Percentiles rank a stretch among this genome's conserved stretches.
These are phyloP conservation scores for Ascochyta koolunga DNA, from an alignment of 2,329 filamentous ascomycete genomes.

Conservation along the genomic window DNA sequence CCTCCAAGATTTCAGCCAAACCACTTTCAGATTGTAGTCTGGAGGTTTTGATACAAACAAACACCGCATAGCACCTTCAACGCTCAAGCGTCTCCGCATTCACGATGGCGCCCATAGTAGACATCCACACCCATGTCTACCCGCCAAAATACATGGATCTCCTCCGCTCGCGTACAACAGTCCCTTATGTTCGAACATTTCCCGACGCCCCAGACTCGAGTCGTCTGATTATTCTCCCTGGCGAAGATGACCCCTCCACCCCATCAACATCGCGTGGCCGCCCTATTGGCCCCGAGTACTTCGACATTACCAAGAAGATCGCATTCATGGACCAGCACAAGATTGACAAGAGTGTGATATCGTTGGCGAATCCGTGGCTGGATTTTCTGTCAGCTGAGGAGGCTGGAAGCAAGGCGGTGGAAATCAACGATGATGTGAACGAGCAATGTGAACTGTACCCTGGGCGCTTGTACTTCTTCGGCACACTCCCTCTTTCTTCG, in stretches of 20 bases:
- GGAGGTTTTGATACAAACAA: too few relatives aligned
- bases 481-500: slow-evolving; percentile 77
- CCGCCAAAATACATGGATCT: slow-evolving; percentile 65
- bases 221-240: slow-evolving; percentile 70
- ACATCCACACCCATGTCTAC: slow-evolving; percentile 69
- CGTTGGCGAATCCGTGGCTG: slow-evolving; percentile 91
- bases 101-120: slow-evolving; percentile 55
- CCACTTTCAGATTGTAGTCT: too few relatives aligned
- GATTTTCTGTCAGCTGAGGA: slow-evolving; percentile 74
- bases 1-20: too few relatives aligned
- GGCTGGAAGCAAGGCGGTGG: slow-evolving; percentile 67
- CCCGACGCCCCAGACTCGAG: slow-evolving; percentile 58
- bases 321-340: slow-evolving; percentile 85
- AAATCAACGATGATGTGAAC: slow-evolving; percentile 80
- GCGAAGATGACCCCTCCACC: slow-evolving; percentile 60
- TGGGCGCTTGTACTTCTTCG: slow-evolving; percentile 81
- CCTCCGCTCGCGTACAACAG: slow-evolving; percentile 61
- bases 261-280: slow-evolving; percentile 68
- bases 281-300: slow-evolving; percentile 83
- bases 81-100: background rate
- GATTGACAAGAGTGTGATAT: slow-evolving; percentile 84
- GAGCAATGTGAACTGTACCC: slow-evolving; percentile 69
- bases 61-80: background rate
- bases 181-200: slow-evolving; percentile 75
- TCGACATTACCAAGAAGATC: slow-evolving; percentile 78